Base-by-base conservation (phyloP, 2,329 filamentous ascomycete species). In the Pyrenophora graminea region DNA sequence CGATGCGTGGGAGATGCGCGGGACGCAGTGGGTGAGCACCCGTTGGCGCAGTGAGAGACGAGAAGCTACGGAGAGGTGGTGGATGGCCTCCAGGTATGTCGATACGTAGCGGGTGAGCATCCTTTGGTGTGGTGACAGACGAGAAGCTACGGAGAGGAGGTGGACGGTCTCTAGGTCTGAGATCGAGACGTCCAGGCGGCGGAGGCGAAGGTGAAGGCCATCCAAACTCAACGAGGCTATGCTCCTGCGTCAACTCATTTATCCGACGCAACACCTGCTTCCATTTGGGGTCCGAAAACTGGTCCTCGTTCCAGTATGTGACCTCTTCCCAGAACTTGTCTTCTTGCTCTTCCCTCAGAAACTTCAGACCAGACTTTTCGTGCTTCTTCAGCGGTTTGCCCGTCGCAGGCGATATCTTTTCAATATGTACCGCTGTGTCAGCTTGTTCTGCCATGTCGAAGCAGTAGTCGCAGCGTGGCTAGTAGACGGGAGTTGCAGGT, bases 321-420 rank as follows among this genome's bases (percentile, higher is more conserved):
- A 53, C 58, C 3, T 48, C 27, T 21, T 31, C 45, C 49, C 17
- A 64, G 13, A 31, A 56, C 27, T 17, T 39, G 13, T 39, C 39
- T 1, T 54, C 45, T 27, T 61, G 43, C 25, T 59, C 53, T 2
- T 49, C 49, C 6, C 38, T 10, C 2, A 64, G 48, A 9, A 49
- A 39, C 19, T 62, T 63, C 6, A 64, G 49, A 17, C 56, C 55
- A 6, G 51, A 45, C 12, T 51, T 53, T 25, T 63, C 52, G 30
- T 66, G 53, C 39, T 52, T 36, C 17, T 58, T 58, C 10, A 51
- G 18, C 9, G 19, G 4, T 12, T 47, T 45, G 40, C 21, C 45
- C 6, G 45, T 38, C 6, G 44, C 38, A 0, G 41, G 45, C 4
- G 45, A 37, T 4, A 40, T 36, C 9, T 27, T 10, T 9, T 39